Base-by-base conservation (phyloP, 1,284 basidiomycete species). In the Tremellales sp. region DNA sequence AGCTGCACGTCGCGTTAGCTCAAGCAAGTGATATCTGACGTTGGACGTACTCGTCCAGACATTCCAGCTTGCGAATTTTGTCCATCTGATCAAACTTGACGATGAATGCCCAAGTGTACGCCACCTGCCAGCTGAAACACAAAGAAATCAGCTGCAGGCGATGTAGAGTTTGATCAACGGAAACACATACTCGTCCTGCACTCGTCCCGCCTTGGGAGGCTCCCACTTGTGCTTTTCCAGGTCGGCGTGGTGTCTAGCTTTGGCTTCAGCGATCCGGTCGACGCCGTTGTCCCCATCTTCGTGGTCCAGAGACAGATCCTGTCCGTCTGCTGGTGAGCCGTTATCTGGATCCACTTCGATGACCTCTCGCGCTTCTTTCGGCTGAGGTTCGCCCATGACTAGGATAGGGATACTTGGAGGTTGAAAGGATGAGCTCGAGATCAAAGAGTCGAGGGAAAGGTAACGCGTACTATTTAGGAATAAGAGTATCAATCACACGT, bases 101-200 rank as follows among this genome's bases (percentile, higher is more conserved):
- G 29, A 70, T 67, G 49, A 71, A 71, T 24, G 63, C 62, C 69
- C 69, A 71, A 12, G 58, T 54, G 43, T 70, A 71, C 3, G 67
- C 62, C 19, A 69, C 65, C 54, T 71, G 67, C 69, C 69, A 71
- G 48, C 69, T 71, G 47, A 4, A 18, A 36, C 16, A 18, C 34
- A 36, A 16, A 31, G 10, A 31, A 16, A 10, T 10, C 29, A 31
- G 10, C 10, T 16, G 16, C 16, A 31, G 10, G 16, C 16, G 16
- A 16, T 16, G 16, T 31, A 16, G 16, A 16, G 9, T 9, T 36
- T 14, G n/a, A 14, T 36, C 22, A 8, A 8, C n/a, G 34, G 34
- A 9, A 16, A 21, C n/a, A 66, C 68, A 56, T 47, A 70, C 68
- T 70, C 68, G 29, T 65, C 63, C 42, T 63, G 58, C 35, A 59